Conservation (phyloP, 148 eudicot species). For the Diospyros lotus region DNA sequence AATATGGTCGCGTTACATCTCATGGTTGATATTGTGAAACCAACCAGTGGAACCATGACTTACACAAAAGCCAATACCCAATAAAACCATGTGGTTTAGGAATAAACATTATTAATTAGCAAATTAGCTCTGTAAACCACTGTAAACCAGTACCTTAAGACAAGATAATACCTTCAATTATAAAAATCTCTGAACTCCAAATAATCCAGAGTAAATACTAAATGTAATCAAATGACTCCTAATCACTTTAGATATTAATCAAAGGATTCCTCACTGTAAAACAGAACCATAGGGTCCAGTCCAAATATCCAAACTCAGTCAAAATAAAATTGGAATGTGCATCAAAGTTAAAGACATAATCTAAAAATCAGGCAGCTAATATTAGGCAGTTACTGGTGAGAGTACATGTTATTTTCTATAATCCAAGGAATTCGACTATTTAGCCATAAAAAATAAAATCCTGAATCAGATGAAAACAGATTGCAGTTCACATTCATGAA, state of each 20-base stretch:
- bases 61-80: no score
- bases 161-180: neutral
- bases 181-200: neutral
- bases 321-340: neutral
- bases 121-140: neutral
- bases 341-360: neutral
- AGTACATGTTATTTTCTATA: neutral
- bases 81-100: no score
- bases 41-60: no score
- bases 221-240: neutral
- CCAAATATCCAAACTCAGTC: neutral
- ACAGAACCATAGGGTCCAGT: neutral
- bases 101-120: neutral
- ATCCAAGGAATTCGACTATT: neutral
- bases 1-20: no score
- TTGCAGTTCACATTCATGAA: neutral
- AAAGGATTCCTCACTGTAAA: neutral
- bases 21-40: no score
- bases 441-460: neutral
- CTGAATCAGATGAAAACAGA: neutral
- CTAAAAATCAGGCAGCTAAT: neutral
- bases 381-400: neutral
- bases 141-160: neutral
- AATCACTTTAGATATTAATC: neutral
- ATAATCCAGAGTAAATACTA: neutral